Conservation (phyloP, 2,329 filamentous ascomycete genomes). For the Waltergamsia citrina region DNA sequence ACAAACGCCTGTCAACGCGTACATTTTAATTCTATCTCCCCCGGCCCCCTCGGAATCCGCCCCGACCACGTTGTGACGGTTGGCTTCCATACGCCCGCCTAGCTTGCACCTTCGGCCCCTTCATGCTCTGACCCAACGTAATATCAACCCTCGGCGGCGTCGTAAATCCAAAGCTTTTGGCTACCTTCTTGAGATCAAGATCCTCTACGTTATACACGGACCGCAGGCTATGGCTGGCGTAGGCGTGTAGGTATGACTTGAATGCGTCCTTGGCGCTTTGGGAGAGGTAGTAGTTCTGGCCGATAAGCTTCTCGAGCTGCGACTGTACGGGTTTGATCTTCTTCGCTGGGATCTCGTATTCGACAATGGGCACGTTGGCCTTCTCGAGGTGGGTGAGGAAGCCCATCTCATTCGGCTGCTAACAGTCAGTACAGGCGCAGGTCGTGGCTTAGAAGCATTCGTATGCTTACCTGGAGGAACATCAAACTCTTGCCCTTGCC, state of each 20-base stretch:
- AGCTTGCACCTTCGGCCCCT: slow-evolving; percentile 55
- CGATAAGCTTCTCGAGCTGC: slow-evolving; percentile 89
- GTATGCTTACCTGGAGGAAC: slow-evolving; percentile 50
- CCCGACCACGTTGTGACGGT: too few relatives aligned
- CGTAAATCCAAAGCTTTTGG: slow-evolving; percentile 74
- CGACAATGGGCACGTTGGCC: slow-evolving; percentile 83
- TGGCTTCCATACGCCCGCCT: slow-evolving; percentile 70
- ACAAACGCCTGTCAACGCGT: too few relatives aligned
- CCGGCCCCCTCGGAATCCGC: too few relatives aligned
- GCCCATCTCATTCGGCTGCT: slow-evolving; percentile 78
- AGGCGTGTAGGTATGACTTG: slow-evolving; percentile 87
- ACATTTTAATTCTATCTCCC: too few relatives aligned
- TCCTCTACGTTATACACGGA: slow-evolving; percentile 71
- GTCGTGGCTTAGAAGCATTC: too few relatives aligned
- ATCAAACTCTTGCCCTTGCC: slow-evolving; percentile 82
- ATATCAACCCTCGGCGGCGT: slow-evolving; percentile 78
- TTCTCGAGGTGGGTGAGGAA: slow-evolving; percentile 89
- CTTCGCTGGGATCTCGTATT: slow-evolving; percentile 89
- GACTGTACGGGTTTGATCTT: slow-evolving; percentile 87
- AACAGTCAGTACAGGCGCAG: too few relatives aligned
- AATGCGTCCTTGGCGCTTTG: slow-evolving; percentile 74
- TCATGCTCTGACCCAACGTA: slow-evolving; percentile 70
- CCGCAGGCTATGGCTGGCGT: slow-evolving; percentile 60
- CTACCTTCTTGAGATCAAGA: slow-evolving; percentile 73
- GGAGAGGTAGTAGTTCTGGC: slow-evolving; percentile 94